Percentiles rank a stretch among this genome's conserved stretches.
phyloP scores from a whole-genome alignment of 106 monocot genomes.

The Vanilla planifolia region DNA sequence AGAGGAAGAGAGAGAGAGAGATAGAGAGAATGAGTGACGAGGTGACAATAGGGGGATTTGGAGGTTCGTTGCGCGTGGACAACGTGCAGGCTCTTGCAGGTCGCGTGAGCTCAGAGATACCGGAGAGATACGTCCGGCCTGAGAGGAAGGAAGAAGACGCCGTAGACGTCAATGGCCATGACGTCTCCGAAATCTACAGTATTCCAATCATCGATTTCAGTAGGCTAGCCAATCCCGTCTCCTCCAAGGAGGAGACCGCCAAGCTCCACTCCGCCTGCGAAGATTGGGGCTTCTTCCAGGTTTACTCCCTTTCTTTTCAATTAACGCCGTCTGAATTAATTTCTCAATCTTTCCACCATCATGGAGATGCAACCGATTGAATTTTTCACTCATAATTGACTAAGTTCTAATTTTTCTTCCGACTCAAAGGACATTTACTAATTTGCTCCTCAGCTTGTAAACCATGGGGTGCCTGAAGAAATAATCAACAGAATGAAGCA shows the following conservation, averaged over 20 bases:
- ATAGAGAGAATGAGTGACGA: too few species aligned
- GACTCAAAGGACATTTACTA: too few species aligned
- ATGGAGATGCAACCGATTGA: too few species aligned
- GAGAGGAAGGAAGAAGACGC: conserved; percentile 19
- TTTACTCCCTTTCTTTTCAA: neutral
- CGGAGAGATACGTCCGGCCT: conserved; percentile 34
- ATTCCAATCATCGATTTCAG: conserved; percentile 41
- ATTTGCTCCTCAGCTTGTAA: too few species aligned
- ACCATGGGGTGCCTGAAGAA: conserved; percentile 33
- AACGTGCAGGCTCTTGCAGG: conserved; percentile 37
- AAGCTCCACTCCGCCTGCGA: conserved; percentile 38
- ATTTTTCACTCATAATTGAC: too few species aligned
- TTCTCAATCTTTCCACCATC: too few species aligned
- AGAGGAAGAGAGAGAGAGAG: too few species aligned
- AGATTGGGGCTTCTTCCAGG: conserved; percentile 61
- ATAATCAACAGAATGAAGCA: conserved; percentile 16
- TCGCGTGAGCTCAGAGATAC: conserved; percentile 6
- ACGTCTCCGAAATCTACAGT: neutral
- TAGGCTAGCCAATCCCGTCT: conserved; percentile 20
- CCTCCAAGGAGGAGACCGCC: conserved; percentile 19
- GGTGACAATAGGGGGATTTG: conserved; percentile 11
- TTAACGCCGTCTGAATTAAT: too few species aligned
- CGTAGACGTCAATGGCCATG: neutral
- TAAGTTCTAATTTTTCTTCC: too few species aligned
- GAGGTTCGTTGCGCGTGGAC: conserved; percentile 11